Base-by-base conservation (phyloP, 2,329 filamentous ascomycete species). In the Colletotrichum liriopes region DNA sequence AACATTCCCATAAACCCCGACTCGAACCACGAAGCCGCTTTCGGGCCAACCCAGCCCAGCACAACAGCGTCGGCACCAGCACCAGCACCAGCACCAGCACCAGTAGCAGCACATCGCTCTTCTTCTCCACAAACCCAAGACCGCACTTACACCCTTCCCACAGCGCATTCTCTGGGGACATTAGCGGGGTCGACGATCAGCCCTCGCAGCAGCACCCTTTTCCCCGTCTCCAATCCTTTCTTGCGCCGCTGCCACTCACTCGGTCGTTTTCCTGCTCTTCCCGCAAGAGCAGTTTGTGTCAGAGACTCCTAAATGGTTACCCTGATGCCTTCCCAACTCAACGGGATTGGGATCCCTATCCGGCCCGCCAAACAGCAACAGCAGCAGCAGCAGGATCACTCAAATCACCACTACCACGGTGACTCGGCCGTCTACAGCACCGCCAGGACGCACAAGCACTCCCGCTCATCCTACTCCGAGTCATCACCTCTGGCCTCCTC, bases 401-500 rank as follows among this genome's bases (percentile, higher is more conserved):
- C 68, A 68, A 71, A 68, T 64, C 54, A 72, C 56, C 56, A 67
- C 45, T 71, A 72, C 35, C 72, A 75, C 59, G 74, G 71, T 35
- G 74, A 76, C 67, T 67, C 74, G 61, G 60, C 68, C 20, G 58
- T 67, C 37, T 43, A 68, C 59, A 67, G 61, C 58, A 45, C 63
- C 37, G 39, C 79, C 76, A 84, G 81, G 77, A 84, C 87, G 73
- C 89, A 91, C 81, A 91, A 91, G 76, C 89, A 91, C 79, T 90
- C 89, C 52, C 85, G 89, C 73, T 91, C 89, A 32, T 91, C 89
- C 18, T 91, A 91, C 79, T 89, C 89, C 35, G 89, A 91, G 67
- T 82, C 85, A n/a, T 90, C 89, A 11, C 86, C 88, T 12, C 83
- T 90, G 61, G 82, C 85, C 64, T 59, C 66, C 37, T 89, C 89